Percentiles rank a stretch among this genome's conserved stretches.
phyloP scores from a whole-genome alignment of 192 early-diverging fungal species.

The Backusella luteola region DNA sequence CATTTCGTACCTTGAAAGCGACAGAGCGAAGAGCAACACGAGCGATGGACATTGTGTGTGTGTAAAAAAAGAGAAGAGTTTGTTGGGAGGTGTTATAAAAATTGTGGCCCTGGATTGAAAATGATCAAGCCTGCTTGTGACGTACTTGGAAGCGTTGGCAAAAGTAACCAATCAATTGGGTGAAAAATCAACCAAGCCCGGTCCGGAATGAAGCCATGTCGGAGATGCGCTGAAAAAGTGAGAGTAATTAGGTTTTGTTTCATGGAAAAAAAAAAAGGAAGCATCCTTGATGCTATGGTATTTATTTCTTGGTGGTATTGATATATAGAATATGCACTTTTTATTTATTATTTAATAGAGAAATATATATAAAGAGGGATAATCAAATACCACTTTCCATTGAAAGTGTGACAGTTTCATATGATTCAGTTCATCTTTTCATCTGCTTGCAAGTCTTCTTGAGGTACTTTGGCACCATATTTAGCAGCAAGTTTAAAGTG shows the following conservation, averaged over 20 bases:
- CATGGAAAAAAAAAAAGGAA: too few species aligned
- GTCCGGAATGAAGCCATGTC: too few species aligned
- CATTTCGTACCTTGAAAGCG: conserved; percentile 13
- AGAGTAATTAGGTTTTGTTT: too few species aligned
- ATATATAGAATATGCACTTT: too few species aligned
- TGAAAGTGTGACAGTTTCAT: background rate
- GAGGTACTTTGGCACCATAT: background rate
- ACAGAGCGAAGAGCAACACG: conserved; percentile 18
- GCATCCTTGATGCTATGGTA: too few species aligned
- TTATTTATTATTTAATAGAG: too few species aligned
- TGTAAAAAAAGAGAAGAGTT: background rate
- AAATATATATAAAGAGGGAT: too few species aligned
- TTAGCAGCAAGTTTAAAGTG: background rate
- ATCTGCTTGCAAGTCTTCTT: background rate
- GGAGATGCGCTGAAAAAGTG: too few species aligned
- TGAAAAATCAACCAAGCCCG: too few species aligned
- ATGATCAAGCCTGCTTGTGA: background rate
- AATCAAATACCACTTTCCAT: background rate
- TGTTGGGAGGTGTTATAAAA: background rate
- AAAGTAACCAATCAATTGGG: too few species aligned
- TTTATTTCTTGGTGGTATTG: too few species aligned
- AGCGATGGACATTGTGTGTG: conserved; percentile 16
- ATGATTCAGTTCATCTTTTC: background rate
- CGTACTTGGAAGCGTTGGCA: background rate
- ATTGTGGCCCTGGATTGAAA: background rate